Base-by-base conservation (phyloP, 495 filamentous ascomycete species). In the Penicillium paradoxum region DNA sequence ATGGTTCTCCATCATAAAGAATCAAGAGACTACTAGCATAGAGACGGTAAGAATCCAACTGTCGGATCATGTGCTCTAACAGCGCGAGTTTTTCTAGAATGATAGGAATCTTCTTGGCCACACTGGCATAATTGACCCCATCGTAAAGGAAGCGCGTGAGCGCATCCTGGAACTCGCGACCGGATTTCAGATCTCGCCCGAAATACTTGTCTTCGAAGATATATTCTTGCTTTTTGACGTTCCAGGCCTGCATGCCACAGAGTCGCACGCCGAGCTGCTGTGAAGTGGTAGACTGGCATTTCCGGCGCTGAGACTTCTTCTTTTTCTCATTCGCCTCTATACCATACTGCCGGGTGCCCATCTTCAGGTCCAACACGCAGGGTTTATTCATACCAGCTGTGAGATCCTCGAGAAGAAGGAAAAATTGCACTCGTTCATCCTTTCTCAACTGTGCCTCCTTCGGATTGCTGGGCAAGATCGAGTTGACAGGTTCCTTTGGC, bases 331-430 rank as follows among this genome's bases (percentile, higher is more conserved):
- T 81, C 8, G 93, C 93, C 54, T 97, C 91, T n/a, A 97, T 81
- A 13, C 93, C 93, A 69, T 97, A 97, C 66, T 98, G 93, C 3
- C 93, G 84, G n/a, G 93, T 98, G 10, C 93, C 93, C 93, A 98
- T 98, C 68, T 98, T 98, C 53, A 98, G 76, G 68, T 98, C 93
- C 59, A 98, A 85, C 36, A 97, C 93, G 70, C 93, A 97, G 11
- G 93, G 93, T 29, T 87, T 85, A 63, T 88, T 89, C 92, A 98
- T 97, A 30, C 93, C 93, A 6, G 93, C 89, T 2, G 93, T 98
- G 25, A 98, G 80, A 65, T 98, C 93, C 70, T 98, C 93, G n/a
- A 98, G 75, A 0, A 98, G 78, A 7, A 98, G 77, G 68, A 98
- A 98, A 60, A 91, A 92, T 64, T 96, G 88, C 21, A 93, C 87